These are phyloP conservation scores for Populus tomentosa DNA, from an alignment of 441 rosid genomes.

Conservation along the genomic window DNA sequence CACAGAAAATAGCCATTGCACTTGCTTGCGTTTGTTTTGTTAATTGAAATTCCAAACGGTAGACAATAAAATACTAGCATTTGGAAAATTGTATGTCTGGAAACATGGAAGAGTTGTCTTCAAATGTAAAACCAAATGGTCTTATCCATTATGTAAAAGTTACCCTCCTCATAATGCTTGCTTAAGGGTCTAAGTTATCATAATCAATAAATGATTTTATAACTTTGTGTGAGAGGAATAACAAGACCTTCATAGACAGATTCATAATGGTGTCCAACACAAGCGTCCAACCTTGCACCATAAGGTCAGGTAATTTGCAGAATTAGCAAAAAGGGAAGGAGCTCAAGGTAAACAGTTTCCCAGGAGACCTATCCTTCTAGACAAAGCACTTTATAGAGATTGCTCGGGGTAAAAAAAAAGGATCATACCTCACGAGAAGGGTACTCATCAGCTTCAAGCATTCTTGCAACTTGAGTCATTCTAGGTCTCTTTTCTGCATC, in stretches of 20 bases:
- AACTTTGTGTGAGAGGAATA: neutral
- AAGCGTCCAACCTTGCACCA: neutral
- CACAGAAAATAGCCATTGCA: neutral
- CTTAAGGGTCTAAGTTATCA: neutral
- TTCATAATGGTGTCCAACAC: neutral
- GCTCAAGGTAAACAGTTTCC: neutral
- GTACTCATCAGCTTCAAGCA: conserved; percentile 91
- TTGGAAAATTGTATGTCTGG: neutral
- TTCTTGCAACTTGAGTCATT: conserved; percentile 85
- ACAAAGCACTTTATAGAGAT: neutral
- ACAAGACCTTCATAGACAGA: no score
- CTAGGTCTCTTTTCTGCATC: conserved; percentile 80
- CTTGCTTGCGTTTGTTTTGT: neutral
- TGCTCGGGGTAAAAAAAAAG: neutral
- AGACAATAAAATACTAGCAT: neutral
- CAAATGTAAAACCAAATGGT: neutral
- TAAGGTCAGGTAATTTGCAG: neutral
- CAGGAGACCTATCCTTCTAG: neutral
- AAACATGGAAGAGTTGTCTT: neutral
- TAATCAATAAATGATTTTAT: neutral
- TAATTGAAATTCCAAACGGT: neutral
- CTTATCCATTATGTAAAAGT: neutral
- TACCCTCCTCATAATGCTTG: neutral
- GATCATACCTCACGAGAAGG: conserved; percentile 61
- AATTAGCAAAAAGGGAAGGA: neutral